Percentiles rank a stretch among this genome's conserved stretches.
Conservation (phyloP, 1,284 basidiomycete genomes). For the Tylopilus microsporus region DNA sequence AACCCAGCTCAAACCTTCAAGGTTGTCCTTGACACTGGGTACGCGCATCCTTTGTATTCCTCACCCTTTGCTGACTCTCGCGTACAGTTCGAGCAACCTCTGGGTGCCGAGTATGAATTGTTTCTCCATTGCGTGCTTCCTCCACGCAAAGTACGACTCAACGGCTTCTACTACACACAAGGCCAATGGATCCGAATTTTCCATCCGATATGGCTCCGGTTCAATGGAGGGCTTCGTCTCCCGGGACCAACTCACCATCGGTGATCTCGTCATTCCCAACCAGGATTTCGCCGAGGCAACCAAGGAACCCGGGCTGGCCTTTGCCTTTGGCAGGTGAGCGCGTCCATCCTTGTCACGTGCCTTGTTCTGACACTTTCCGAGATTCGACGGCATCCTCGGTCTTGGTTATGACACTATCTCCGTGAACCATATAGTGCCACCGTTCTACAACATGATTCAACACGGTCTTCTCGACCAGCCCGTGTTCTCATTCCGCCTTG, state of each 20-base stretch:
- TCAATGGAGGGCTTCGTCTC: slow-evolving; percentile 97
- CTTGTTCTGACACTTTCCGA: slow-evolving; percentile 29
- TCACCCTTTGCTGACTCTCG: slow-evolving; percentile 1
- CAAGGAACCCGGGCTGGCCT: slow-evolving; percentile 95
- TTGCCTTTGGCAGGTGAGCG: slow-evolving; percentile 96
- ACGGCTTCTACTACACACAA: slow-evolving; percentile 83
- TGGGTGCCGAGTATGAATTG: slow-evolving; percentile 91
- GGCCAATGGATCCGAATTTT: slow-evolving; percentile 86
- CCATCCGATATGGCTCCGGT: slow-evolving; percentile 94
- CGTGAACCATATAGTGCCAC: slow-evolving; percentile 90
- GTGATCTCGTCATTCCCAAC: slow-evolving; percentile 72
- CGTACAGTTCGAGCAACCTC: slow-evolving; percentile 75
- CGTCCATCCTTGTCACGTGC: not conserved
- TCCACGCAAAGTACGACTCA: slow-evolving; percentile 92
- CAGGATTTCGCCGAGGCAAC: slow-evolving; percentile 97
- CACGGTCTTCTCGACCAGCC: slow-evolving; percentile 79
- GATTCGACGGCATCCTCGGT: slow-evolving; percentile 95
- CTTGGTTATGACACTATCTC: slow-evolving; percentile 95
- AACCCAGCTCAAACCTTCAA: slow-evolving; percentile 81
- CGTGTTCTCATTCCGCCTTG: slow-evolving; percentile 94
- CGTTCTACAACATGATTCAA: slow-evolving; percentile 93
- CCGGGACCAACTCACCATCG: slow-evolving; percentile 77
- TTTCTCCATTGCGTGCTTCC: slow-evolving; percentile 97
- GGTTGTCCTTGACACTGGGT: slow-evolving; percentile 86
- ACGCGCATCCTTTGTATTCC: not conserved